Evolutionary conservation across 1,139 yeast genomes (phyloP), one percentile per base, ranked within the genome.

Genomic region (Kurtzmaniella quercitrusa): DNA sequence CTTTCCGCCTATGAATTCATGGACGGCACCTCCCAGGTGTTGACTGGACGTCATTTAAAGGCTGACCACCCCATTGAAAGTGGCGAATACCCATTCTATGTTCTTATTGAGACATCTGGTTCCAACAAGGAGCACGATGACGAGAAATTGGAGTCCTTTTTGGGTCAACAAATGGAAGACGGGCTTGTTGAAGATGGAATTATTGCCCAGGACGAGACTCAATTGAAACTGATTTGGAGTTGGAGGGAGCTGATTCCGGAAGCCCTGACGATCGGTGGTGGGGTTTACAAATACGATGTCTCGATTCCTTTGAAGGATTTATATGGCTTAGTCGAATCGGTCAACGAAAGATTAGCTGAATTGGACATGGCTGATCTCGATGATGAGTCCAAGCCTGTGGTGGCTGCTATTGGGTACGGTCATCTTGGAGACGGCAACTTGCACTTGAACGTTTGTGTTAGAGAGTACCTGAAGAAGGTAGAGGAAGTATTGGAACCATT

Each of bases 181-280:
- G 98, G 85, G 38, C 65, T 82, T 41, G 94, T 93, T 29, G 74
- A 76, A 18, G 98, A 93, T 61, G 98, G 98, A 54, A 93, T 89
- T 41, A 87, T 93, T 51, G 96, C 98, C 3, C 96, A 90, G 65
- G 98, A 90, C 63, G 96, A 88, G 64, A 75, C 94, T 2, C 98
- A 93, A 64, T 70, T 86, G 49, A 75, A 75, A 50, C 82, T 81
- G 48, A 75, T 93, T 55, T 93, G 98, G 98, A 70, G 82, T 29
- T 91, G 98, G 97, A 82, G 98, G 69, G 98, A 93, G 65, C 76
- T 84, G 50, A 80, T 91, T 52, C 90, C 97, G 29, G 98, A 93
- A 68, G 91, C 96, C 10, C 77, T 88, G 16, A 85, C 90, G 40
- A 75, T 79, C 48, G 81, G 75, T 33, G 98, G 98, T 43, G 98